Percentiles rank a stretch among this genome's conserved stretches.
These are phyloP conservation scores for Serendipita sp. DNA, from an alignment of 768 basidiomycete genomes.

Conservation along the genomic window DNA sequence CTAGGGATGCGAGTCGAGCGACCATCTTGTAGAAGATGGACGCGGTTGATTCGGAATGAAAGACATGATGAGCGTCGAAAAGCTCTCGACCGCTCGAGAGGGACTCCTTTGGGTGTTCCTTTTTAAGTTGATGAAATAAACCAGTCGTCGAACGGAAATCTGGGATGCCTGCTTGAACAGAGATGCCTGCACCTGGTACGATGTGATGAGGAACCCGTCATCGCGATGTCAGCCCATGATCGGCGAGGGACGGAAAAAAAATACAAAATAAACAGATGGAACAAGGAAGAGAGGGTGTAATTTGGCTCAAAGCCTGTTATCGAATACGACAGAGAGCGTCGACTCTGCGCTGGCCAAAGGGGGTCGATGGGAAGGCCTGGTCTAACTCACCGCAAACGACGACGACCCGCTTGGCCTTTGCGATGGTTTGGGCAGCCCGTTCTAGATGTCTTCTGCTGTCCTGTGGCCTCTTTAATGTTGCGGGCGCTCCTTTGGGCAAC, in stretches of 20 bases:
- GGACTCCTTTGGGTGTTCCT: conserved; percentile 56
- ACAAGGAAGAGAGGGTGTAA: neutral
- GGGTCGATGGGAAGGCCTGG: too few species aligned
- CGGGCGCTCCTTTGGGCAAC: neutral
- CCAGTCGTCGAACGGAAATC: conserved; percentile 76
- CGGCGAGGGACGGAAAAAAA: neutral
- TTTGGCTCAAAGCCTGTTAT: conserved; percentile 27
- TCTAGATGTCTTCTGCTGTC: conserved; percentile 7
- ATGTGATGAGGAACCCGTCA: neutral
- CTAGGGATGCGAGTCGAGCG: conserved; percentile 57
- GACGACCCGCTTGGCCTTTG: conserved; percentile 71
- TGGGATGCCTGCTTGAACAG: conserved; percentile 74
- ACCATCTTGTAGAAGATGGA: conserved; percentile 81
- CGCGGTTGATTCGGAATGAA: conserved; percentile 56
- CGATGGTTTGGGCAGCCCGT: conserved; percentile 26
- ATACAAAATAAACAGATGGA: neutral
- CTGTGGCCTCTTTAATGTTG: neutral
- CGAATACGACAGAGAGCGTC: conserved; percentile 68
- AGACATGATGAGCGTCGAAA: conserved; percentile 44
- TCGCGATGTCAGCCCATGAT: neutral
- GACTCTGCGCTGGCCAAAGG: conserved; percentile 46
- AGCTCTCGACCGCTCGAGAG: conserved; percentile 69
- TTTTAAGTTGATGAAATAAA: conserved; percentile 59
- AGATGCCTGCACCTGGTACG: conserved; percentile 64
- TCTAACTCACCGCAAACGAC: conserved; percentile 59